A percentile compares a stretch with the other conserved stretches of the same genome.
phyloP scores from a whole-genome alignment of 75 land plant species.

The Pinus tabuliformis region DNA sequence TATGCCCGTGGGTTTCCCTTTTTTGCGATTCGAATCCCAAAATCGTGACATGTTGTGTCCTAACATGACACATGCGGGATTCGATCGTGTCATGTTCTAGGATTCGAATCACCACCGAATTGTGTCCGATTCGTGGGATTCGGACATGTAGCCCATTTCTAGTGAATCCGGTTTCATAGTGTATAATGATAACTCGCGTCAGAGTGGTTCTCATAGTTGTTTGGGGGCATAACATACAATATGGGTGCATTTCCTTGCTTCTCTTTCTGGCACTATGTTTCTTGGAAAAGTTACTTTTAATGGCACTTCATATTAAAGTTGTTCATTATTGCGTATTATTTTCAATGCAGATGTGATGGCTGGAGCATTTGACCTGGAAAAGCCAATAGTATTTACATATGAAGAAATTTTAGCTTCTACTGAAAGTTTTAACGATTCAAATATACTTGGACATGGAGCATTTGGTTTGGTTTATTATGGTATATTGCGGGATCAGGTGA shows the following conservation, averaged over 20 bases:
- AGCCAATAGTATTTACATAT: constrained; percentile 65
- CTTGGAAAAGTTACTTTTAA: background rate
- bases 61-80: too few species aligned
- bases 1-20: too few species aligned
- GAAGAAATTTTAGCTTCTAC: constrained; percentile 67
- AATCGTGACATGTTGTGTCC: too few species aligned
- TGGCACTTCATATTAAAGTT: background rate
- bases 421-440: constrained; percentile 71
- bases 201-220: background rate
- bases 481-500: constrained; percentile 64
- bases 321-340: background rate
- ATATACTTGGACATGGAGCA: constrained; percentile 74
- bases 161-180: too few species aligned
- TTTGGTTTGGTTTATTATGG: constrained; percentile 86
- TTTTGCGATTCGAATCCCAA: too few species aligned
- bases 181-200: too few species aligned
- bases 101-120: too few species aligned
- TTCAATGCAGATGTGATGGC: constrained; percentile 42
- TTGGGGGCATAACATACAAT: background rate
- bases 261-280: background rate
- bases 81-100: too few species aligned
- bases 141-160: too few species aligned
- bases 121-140: too few species aligned
- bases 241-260: background rate
- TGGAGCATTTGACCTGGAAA: constrained; percentile 61